Evolutionary conservation across 805 yeast genomes (phyloP).

Genomic region (Yamadazyma paraphyllophila): DNA sequence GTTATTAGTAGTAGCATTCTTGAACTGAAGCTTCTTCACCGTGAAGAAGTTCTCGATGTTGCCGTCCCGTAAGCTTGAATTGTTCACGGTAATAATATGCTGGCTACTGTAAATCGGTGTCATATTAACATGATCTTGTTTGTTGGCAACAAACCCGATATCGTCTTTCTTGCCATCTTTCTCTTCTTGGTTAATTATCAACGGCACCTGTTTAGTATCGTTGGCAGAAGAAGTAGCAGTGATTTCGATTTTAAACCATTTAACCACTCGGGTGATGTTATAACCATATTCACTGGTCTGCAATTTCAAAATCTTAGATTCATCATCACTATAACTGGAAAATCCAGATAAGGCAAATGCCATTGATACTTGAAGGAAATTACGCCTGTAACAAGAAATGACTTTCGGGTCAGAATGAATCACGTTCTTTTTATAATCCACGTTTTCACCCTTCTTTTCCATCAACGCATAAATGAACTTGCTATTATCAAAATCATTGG

Average conservation of each 20-base stretch:
- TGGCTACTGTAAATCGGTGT: slow-evolving; percentile 20
- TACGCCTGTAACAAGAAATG: slow-evolving; percentile 46
- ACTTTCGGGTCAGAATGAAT: slow-evolving; percentile 29
- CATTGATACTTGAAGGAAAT: slow-evolving; percentile 36
- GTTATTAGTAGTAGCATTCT: slow-evolving; percentile 52
- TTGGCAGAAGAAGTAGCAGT: slow-evolving; percentile 35
- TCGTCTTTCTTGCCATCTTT: slow-evolving; percentile 12
- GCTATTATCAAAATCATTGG: slow-evolving; percentile 39
- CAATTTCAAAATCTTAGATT: slow-evolving; percentile 27
- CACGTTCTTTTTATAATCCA: slow-evolving; percentile 8
- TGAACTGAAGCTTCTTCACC: slow-evolving; percentile 46
- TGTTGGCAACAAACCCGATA: not conserved
- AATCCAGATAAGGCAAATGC: slow-evolving; percentile 30
- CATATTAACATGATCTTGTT: slow-evolving; percentile 12
- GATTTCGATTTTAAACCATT: slow-evolving; percentile 37
- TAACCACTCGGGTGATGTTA: slow-evolving; percentile 34
- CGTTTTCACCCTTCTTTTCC: slow-evolving; percentile 4
- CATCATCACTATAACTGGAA: slow-evolving; percentile 13
- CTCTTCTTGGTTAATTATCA: slow-evolving; percentile 24
- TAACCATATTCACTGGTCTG: slow-evolving; percentile 38
- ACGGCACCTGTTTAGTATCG: slow-evolving; percentile 29
- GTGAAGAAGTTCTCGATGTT: slow-evolving; percentile 30
- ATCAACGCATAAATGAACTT: slow-evolving; percentile 23
- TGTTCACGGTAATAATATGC: slow-evolving; percentile 27
- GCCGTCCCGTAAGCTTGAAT: slow-evolving; percentile 19